Evolutionary conservation across 352 stramenopile species (phyloP).

Genomic region (Pythium aphanidermatum): DNA sequence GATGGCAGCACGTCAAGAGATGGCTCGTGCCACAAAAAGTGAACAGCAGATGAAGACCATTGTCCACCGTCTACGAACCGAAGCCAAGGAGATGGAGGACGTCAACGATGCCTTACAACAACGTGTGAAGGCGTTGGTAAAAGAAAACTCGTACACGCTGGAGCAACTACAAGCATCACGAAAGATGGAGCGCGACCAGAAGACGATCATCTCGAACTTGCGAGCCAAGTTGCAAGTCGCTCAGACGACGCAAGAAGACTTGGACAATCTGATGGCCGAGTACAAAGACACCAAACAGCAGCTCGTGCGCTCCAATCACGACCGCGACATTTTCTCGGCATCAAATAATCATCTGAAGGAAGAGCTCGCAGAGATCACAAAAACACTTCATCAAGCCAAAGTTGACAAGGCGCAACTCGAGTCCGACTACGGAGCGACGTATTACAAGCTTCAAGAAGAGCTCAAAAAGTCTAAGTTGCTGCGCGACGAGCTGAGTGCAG

Average conservation of each 20-base stretch:
- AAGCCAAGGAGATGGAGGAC: slow-evolving; percentile 69
- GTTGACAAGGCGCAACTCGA: slow-evolving; percentile 71
- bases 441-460: slow-evolving; percentile 63
- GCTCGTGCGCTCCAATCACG: slow-evolving; percentile 59
- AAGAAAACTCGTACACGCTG: slow-evolving; percentile 72
- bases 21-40: slow-evolving; percentile 52
- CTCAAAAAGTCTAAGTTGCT: slow-evolving; percentile 50
- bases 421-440: slow-evolving; percentile 59
- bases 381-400: slow-evolving; percentile 51
- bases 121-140: slow-evolving; percentile 61
- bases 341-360: slow-evolving; percentile 76
- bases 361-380: slow-evolving; percentile 57
- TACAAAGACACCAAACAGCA: slow-evolving; percentile 65
- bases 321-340: slow-evolving; percentile 70
- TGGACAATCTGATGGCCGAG: slow-evolving; percentile 48
- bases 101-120: slow-evolving; percentile 72
- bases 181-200: slow-evolving; percentile 72
- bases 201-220: slow-evolving; percentile 49
- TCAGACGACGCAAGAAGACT: slow-evolving; percentile 57
- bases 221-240: slow-evolving; percentile 65
- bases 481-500: slow-evolving; percentile 30
- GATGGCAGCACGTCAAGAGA: slow-evolving; percentile 52
- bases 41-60: slow-evolving; percentile 64
- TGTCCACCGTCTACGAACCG: slow-evolving; percentile 54
- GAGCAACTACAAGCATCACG: slow-evolving; percentile 67